These are phyloP conservation scores for Spongiforma sp. DNA, from an alignment of 1,284 basidiomycete species.

Conservation along the genomic window DNA sequence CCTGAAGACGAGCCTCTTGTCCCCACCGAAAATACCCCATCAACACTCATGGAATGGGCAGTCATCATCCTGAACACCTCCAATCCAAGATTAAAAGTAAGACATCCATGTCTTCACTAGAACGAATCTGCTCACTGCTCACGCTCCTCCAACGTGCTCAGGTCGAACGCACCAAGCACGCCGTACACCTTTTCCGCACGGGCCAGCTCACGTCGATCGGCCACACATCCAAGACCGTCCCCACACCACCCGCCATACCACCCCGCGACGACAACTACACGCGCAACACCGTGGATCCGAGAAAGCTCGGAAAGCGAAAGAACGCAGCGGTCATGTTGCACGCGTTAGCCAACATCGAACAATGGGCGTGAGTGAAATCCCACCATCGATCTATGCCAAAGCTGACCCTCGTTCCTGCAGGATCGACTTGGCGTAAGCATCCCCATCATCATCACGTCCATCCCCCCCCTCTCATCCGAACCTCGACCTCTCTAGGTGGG, in stretches of 20 bases:
- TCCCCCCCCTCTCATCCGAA: not conserved
- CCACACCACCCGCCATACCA: not conserved
- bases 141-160: too few relatives aligned
- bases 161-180: not conserved
- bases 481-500: not conserved
- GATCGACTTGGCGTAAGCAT: slow-evolving; percentile 1
- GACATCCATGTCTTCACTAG: too few relatives aligned
- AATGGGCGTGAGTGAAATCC: not conserved
- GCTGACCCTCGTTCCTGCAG: not conserved
- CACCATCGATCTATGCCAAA: not conserved
- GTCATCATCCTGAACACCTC: not conserved
- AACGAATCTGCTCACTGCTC: not conserved
- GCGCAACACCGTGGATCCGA: not conserved
- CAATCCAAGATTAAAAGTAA: not conserved
- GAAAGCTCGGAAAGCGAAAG: not conserved
- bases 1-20: not conserved
- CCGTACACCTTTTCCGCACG: not conserved
- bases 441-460: not conserved
- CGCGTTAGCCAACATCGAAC: slow-evolving; percentile 1
- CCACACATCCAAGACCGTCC: not conserved
- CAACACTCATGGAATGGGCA: slow-evolving; percentile 2
- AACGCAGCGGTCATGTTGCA: not conserved
- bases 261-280: slow-evolving; percentile 1
- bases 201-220: not conserved
- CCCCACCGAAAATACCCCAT: not conserved